Base-by-base conservation (phyloP, 1,139 yeast species). In the Schizosaccharomyces versatilis region DNA sequence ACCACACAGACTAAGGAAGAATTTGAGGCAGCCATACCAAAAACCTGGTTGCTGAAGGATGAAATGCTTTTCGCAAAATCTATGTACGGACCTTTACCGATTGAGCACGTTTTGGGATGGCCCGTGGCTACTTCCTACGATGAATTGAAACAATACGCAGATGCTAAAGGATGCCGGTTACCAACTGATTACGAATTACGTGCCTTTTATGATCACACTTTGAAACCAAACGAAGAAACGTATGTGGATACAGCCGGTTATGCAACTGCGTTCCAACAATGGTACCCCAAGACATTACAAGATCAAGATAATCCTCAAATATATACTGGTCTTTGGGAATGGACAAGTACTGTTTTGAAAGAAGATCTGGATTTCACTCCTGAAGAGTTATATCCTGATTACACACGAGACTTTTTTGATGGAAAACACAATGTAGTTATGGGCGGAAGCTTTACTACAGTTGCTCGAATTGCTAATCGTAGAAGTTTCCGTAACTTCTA, bases 401-500 rank as follows among this genome's bases (percentile, higher is more conserved):
- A 60, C 51, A 57, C 61, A 12, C 53, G 58, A 32, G 62, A 60
- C 49, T 60, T 60, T 52, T 60, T 60, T 53, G 62, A 60, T 44
- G 60, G 59, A 12, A 60, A 59, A 40, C 62, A 60, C 54, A 60
- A 60, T 41, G 54, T 60, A 10, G 62, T 60, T 15, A 56, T 60
- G 41, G 62, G 62, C 8, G 62, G 62, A 9, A 56, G 60, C 14
- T 60, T 62, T 61, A 60, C 61, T 3, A 60, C 62, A n/a, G 53
- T 49, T 36, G 57, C 61, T 6, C 51, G 62, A 9, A 52, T 60
- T 17, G 56, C 59, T 1, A 60, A 57, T n/a, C 39, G 62, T 14
- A 53, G 56, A 14, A 56, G 59, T 48, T 60, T 60, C 47, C 54
- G 61, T 41, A 60, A 60, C 49, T 60, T 62, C 61, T 60, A 60